phyloP scores from a whole-genome alignment of 2,329 filamentous ascomycete genomes.

The Davidsoniella eucalypti region DNA sequence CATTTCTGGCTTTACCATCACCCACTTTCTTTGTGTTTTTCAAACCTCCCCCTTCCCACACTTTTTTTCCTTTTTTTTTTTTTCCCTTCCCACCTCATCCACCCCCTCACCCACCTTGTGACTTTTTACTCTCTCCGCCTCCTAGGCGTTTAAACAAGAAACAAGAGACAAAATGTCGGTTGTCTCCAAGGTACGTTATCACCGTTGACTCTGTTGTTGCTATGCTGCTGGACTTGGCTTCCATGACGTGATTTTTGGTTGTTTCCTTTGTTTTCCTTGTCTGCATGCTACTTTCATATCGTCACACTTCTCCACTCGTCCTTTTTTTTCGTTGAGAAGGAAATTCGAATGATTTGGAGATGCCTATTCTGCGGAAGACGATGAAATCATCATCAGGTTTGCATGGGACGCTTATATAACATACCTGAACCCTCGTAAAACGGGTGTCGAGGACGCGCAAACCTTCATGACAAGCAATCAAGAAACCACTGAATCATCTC shows the following conservation, averaged over 20 bases:
- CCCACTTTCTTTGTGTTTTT: slow-evolving; percentile 11
- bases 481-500: too few relatives aligned
- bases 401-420: too few relatives aligned
- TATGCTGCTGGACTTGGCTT: neutral
- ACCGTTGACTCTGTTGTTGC: slow-evolving; percentile 3
- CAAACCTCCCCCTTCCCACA: slow-evolving; percentile 12
- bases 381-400: too few relatives aligned
- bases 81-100: slow-evolving; percentile 11
- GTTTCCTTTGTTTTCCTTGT: neutral
- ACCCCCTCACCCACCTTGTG: slow-evolving; percentile 13
- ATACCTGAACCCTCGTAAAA: too few relatives aligned
- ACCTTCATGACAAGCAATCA: too few relatives aligned
- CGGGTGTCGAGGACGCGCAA: too few relatives aligned
- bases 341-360: too few relatives aligned
- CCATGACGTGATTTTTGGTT: neutral
- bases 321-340: too few relatives aligned
- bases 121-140: slow-evolving; percentile 13
- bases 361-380: too few relatives aligned
- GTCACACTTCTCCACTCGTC: neutral
- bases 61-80: slow-evolving; percentile 11
- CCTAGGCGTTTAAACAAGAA: slow-evolving; percentile 14
- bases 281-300: neutral
- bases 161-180: slow-evolving; percentile 44
- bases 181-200: slow-evolving; percentile 40
- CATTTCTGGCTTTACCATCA: slow-evolving; percentile 10